Conservation (phyloP, 2,329 filamentous ascomycete species). For the Salinomyces thailandicus region DNA sequence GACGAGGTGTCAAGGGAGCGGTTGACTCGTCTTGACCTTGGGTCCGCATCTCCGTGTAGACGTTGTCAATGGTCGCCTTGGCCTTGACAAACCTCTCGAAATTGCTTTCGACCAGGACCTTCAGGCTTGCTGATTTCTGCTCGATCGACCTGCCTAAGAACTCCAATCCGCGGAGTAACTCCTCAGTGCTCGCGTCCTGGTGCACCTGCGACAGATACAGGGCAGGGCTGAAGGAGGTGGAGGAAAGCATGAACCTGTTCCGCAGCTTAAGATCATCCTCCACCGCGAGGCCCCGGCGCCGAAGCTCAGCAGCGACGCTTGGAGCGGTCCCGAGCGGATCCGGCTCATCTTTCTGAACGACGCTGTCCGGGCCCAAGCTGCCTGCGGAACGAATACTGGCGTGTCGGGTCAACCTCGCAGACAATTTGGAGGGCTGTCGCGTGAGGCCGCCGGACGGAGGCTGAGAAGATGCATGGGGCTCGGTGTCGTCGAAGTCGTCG, state of each 20-base stretch:
- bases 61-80: conserved; percentile 96
- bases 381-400: conserved; percentile 56
- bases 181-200: conserved; percentile 70
- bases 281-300: conserved; percentile 64
- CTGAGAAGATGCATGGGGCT: too few species aligned
- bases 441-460: background rate
- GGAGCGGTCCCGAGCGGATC: conserved; percentile 83
- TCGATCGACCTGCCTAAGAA: conserved; percentile 86
- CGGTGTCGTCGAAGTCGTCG: conserved; percentile 21
- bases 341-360: conserved; percentile 83
- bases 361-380: conserved; percentile 51
- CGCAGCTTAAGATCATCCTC: conserved; percentile 64
- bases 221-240: conserved; percentile 86
- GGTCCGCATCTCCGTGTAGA: conserved; percentile 87
- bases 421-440: conserved; percentile 26
- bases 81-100: conserved; percentile 97
- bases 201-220: conserved; percentile 90
- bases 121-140: conserved; percentile 92
- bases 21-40: conserved; percentile 47
- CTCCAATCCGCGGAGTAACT: conserved; percentile 70
- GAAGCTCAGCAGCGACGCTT: conserved; percentile 73
- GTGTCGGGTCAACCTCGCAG: conserved; percentile 60
- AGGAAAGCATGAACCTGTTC: conserved; percentile 90
- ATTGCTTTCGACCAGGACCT: conserved; percentile 92
- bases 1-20: conserved; percentile 6